Conservation (phyloP, 1,284 basidiomycete genomes). For the Ceratorhiza oryzae-sativae region DNA sequence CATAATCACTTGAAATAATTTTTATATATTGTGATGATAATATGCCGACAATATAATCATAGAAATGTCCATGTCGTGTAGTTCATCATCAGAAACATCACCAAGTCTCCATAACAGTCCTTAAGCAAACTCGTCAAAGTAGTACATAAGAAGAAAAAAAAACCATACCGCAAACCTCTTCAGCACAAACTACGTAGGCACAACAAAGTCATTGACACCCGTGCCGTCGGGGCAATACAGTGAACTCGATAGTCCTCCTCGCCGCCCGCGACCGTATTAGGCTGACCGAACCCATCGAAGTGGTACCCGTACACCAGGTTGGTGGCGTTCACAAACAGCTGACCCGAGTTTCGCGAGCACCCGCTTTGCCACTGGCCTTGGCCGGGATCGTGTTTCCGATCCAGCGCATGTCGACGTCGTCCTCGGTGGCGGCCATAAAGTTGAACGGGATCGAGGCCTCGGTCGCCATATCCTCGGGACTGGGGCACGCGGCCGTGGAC, state of each 20-base stretch:
- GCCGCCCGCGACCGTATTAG: neutral
- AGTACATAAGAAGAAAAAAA: too few relatives aligned
- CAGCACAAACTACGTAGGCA: too few relatives aligned
- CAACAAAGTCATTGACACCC: too few relatives aligned
- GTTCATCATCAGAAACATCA: too few relatives aligned
- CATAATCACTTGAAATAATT: too few relatives aligned
- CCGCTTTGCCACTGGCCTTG: neutral
- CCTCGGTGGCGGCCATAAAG: neutral
- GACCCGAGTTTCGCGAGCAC: neutral
- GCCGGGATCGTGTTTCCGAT: neutral
- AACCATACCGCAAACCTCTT: too few relatives aligned
- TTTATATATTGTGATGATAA: too few relatives aligned
- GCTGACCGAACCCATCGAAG: neutral
- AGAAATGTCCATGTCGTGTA: too few relatives aligned
- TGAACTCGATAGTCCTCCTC: neutral
- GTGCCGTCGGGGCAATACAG: neutral
- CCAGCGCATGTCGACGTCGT: constrained; percentile 11
- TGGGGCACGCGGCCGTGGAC: neutral
- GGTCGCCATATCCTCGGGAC: neutral
- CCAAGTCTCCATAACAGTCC: too few relatives aligned
- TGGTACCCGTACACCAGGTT: neutral
- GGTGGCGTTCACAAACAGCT: constrained; percentile 5
- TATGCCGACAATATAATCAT: too few relatives aligned
- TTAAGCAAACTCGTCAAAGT: too few relatives aligned
- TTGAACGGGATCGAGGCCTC: constrained; percentile 4